These are phyloP conservation scores for Amylocarpus encephaloides DNA, from an alignment of 2,329 filamentous ascomycete species.

Conservation along the genomic window DNA sequence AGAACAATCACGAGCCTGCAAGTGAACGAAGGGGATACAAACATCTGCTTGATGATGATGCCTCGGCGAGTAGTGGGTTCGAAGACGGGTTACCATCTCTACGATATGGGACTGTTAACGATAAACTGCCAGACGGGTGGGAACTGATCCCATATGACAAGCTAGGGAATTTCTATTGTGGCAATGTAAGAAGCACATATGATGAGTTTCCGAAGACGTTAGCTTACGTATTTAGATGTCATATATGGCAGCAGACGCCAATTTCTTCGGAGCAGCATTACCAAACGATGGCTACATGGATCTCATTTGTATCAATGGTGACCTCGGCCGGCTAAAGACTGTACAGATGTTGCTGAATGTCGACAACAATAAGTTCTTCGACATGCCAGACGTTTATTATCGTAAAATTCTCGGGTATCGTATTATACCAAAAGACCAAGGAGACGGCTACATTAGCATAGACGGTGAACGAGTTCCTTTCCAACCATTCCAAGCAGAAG, in stretches of 20 bases:
- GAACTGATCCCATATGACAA: slow-evolving; percentile 65
- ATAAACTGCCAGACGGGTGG: slow-evolving; percentile 74
- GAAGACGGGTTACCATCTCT: slow-evolving; percentile 60
- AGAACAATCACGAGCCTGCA: slow-evolving; percentile 26
- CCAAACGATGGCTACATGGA: slow-evolving; percentile 84
- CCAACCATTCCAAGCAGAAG: slow-evolving; percentile 83
- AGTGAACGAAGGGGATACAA: slow-evolving; percentile 27
- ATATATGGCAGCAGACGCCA: slow-evolving; percentile 79
- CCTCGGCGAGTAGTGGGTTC: slow-evolving; percentile 26
- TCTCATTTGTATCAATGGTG: slow-evolving; percentile 72
- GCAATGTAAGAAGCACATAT: slow-evolving; percentile 56
- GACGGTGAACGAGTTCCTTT: slow-evolving; percentile 87
- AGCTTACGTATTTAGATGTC: slow-evolving; percentile 57
- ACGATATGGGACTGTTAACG: slow-evolving; percentile 72
- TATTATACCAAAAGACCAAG: slow-evolving; percentile 66
- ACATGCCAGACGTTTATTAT: slow-evolving; percentile 70
- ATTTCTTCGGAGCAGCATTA: slow-evolving; percentile 80
- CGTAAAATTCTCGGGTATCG: slow-evolving; percentile 84
- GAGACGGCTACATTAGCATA: slow-evolving; percentile 82
- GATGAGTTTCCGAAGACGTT: not conserved
- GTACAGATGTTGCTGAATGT: slow-evolving; percentile 66
- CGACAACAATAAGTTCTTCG: slow-evolving; percentile 70
- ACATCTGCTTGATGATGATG: slow-evolving; percentile 30
- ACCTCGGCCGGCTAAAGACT: slow-evolving; percentile 60
- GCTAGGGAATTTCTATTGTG: slow-evolving; percentile 87